These are phyloP conservation scores for Sclerotinia borealis DNA, from an alignment of 2,329 filamentous ascomycete species.

Conservation along the genomic window DNA sequence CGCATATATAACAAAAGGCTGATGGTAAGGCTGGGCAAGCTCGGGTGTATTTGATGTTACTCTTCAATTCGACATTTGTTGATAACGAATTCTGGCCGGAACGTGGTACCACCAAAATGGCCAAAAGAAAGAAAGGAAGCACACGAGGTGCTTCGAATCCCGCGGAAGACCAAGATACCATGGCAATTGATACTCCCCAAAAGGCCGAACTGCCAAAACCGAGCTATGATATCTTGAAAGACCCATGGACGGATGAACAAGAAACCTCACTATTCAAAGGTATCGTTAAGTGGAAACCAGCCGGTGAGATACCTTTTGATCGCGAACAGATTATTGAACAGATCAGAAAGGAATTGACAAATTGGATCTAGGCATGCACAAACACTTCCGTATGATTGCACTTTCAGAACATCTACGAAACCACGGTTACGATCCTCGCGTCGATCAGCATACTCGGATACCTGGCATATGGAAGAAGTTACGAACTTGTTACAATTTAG, in stretches of 20 bases:
- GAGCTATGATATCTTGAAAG: slow-evolving; percentile 49
- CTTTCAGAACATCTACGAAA: slow-evolving; percentile 75
- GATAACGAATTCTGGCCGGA: background rate
- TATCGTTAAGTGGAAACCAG: slow-evolving; percentile 93
- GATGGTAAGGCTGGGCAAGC: slow-evolving; percentile 4
- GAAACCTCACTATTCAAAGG: slow-evolving; percentile 88
- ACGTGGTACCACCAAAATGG: slow-evolving; percentile 43
- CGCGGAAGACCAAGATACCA: slow-evolving; percentile 49
- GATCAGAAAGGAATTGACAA: background rate
- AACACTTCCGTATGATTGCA: slow-evolving; percentile 86
- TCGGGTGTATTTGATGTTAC: background rate
- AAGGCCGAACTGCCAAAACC: slow-evolving; percentile 31
- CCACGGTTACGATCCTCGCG: slow-evolving; percentile 68
- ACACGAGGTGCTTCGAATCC: slow-evolving; percentile 52
- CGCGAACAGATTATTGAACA: background rate
- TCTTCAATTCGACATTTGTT: background rate
- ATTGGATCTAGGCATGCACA: slow-evolving; percentile 66
- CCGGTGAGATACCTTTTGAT: slow-evolving; percentile 50
- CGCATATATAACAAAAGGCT: background rate
- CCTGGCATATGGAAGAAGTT: slow-evolving; percentile 91
- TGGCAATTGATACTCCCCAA: slow-evolving; percentile 51
- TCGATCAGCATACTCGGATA: slow-evolving; percentile 75
- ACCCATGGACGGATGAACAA: slow-evolving; percentile 93
- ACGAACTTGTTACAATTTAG: slow-evolving; percentile 74
- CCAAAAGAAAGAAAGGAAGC: slow-evolving; percentile 60